These are phyloP conservation scores for Volvox carteri DNA, from an alignment of 163 green algal genomes.

Conservation along the genomic window DNA sequence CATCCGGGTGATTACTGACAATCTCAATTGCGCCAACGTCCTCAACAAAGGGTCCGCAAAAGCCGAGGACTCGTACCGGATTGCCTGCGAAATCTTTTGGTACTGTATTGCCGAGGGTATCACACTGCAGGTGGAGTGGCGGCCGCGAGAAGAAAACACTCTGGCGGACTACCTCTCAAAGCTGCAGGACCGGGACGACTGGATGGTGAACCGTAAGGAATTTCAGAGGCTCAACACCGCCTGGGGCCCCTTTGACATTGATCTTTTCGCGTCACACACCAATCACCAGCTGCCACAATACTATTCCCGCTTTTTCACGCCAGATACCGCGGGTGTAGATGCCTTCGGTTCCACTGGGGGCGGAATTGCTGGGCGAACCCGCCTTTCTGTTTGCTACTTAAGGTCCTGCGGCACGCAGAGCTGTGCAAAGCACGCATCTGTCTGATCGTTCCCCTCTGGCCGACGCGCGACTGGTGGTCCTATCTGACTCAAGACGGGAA, in stretches of 20 bases:
- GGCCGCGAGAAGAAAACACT: conserved; percentile 3
- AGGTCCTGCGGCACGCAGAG: conserved; percentile 12
- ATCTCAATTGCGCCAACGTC: conserved; percentile 26
- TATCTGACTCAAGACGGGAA: no score
- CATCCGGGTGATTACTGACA: conserved; percentile 18
- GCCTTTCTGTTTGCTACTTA: no score
- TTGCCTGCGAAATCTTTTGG: conserved; percentile 10
- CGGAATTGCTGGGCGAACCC: neutral
- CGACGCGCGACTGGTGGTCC: conserved; percentile 22
- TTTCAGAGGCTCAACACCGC: neutral
- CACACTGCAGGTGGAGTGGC: neutral
- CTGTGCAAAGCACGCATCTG: conserved; percentile 23
- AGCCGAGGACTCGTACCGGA: neutral
- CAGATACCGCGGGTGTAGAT: neutral
- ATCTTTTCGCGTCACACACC: conserved; percentile 45
- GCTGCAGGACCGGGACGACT: conserved; percentile 9
- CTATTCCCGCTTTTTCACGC: conserved; percentile 32
- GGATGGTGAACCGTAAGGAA: neutral
- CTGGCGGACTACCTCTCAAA: conserved; percentile 28
- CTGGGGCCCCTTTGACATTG: conserved; percentile 36
- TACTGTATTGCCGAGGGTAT: conserved; percentile 3
- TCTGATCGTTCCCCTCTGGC: conserved; percentile 18
- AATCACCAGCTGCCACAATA: conserved; percentile 7
- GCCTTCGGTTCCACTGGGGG: conserved; percentile 9
- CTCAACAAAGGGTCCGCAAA: conserved; percentile 27